Base-by-base conservation (phyloP, 2,329 filamentous ascomycete genomes). In the Periconia digitata region DNA sequence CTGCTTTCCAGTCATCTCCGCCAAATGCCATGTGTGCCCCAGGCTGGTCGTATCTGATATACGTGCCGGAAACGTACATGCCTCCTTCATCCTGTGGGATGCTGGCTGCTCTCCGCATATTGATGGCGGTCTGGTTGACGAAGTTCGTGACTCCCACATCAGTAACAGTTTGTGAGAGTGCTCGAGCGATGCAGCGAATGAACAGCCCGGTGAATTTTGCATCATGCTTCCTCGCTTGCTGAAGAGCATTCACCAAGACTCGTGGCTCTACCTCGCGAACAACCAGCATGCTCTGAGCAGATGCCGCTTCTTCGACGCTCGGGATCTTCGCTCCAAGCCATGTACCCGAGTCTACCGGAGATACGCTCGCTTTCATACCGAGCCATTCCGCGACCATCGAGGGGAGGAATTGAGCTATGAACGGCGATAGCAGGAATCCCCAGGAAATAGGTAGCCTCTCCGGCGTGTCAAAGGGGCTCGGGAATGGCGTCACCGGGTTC, bases 201-300 rank as follows among this genome's bases (percentile, higher is more conserved):
- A 79, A 48, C 0, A 73, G 53, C 3, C 66, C 74, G 0, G 76
- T 78, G 22, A 79, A 57, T 38, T 74, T 76, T 15, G 70, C 57
- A 18, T 60, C 59, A 18, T 74, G 64, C 1, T 21, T 50, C 40
- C 72, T 64, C 37, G 71, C 70, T 0, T 40, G 47, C 2, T 43
- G 37, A 1, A 77, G 49, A 5, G 65, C 65, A 1, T 53, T 54
- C 2, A 56, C 35, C 0, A 76, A 43, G 0, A 60, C 56, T 0
- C 48, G 27, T 1, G 59, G 52, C 1, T 65, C 49, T 17, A 78
- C 65, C 4, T 65, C 58, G 0, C 70, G 50, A 1, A 74, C 39
- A 8, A 58, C 52, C 10, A 76, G 10, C 27, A 10, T 32, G 27
- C 27, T 43, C 2, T 63, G 62, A 2, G 70, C 75, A 3, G 23